A percentile compares a stretch with the other conserved stretches of the same genome.
Evolutionary conservation across 1,284 basidiomycete species (phyloP).

Genomic region (Ustilago trichophora): DNA sequence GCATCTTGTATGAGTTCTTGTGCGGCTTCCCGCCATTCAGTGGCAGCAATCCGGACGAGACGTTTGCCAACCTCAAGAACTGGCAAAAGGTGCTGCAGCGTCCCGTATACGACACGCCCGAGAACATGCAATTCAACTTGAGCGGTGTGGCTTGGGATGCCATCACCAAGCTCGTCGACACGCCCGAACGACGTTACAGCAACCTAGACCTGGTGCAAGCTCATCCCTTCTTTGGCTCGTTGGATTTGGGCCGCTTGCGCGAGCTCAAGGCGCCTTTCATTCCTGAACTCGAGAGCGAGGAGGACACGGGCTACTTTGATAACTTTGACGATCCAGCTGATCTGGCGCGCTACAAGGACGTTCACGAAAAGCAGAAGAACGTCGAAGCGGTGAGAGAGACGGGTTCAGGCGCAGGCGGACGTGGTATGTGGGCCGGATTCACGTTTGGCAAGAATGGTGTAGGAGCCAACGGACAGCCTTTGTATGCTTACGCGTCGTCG

Average conservation of each 20-base stretch:
- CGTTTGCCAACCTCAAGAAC: conserved; percentile 98
- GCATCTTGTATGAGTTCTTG: conserved; percentile 96
- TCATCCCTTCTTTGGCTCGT: conserved; percentile 84
- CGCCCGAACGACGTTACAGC: conserved; percentile 81
- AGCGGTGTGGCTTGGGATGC: conserved; percentile 93
- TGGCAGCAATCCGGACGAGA: conserved; percentile 93
- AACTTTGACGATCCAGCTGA: conserved; percentile 90
- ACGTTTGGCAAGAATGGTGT: conserved; percentile 75
- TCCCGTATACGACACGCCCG: conserved; percentile 93
- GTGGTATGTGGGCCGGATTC: conserved; percentile 95
- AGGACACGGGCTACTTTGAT: conserved; percentile 96
- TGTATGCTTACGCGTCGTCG: conserved; percentile 18
- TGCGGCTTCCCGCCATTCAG: conserved; percentile 92
- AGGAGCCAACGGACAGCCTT: conserved; percentile 37
- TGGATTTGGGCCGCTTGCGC: conserved; percentile 82
- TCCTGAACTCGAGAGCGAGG: conserved; percentile 90
- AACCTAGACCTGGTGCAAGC: conserved; percentile 77
- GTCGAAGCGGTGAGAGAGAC: conserved; percentile 84
- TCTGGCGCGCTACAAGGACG: conserved; percentile 92
- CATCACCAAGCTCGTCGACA: conserved; percentile 82
- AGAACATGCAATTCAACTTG: conserved; percentile 97
- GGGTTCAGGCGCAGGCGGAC: conserved; percentile 69
- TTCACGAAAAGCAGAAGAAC: conserved; percentile 94
- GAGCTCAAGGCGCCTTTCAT: conserved; percentile 88
- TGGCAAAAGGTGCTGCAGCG: conserved; percentile 88